A percentile compares a stretch with the other conserved stretches of the same genome.
These are phyloP conservation scores for Entrophospora sp. DNA, from an alignment of 192 early-diverging fungal species.

Conservation along the genomic window DNA sequence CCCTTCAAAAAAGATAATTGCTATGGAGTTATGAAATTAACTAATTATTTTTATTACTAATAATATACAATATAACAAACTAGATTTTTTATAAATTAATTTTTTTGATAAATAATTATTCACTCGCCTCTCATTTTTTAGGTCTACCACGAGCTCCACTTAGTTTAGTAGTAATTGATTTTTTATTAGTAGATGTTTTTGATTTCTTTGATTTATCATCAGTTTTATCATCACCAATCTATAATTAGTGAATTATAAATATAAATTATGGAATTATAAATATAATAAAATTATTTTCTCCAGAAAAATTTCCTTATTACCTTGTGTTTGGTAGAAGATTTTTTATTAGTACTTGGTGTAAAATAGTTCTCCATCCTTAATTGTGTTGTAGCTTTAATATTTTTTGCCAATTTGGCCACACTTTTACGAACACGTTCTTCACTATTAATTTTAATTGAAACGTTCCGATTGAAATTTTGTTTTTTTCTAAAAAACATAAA, in stretches of 20 bases:
- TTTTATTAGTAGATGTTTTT: background rate
- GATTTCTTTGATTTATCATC: background rate
- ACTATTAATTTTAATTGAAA: slow-evolving; percentile 22
- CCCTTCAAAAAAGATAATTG: no score
- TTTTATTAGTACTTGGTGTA: slow-evolving; percentile 33
- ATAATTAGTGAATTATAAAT: background rate
- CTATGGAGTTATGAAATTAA: no score
- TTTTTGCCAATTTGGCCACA: slow-evolving; percentile 72
- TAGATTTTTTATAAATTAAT: no score
- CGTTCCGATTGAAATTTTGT: background rate
- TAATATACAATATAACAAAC: no score
- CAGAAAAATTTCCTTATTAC: background rate
- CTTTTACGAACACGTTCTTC: slow-evolving; percentile 84
- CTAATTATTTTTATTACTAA: no score
- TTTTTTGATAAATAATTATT: no score
- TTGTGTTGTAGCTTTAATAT: slow-evolving; percentile 71
- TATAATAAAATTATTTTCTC: background rate
- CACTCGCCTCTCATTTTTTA: no score
- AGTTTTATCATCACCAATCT: background rate
- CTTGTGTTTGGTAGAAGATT: slow-evolving; percentile 31
- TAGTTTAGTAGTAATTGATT: background rate
- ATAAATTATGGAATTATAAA: background rate
- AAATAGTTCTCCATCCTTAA: slow-evolving; percentile 92
- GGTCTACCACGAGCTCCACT: no score
- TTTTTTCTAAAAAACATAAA: background rate